A percentile compares a stretch with the other conserved stretches of the same genome.
Evolutionary conservation across 768 basidiomycete genomes (phyloP).

Genomic region (Suillus plorans): DNA sequence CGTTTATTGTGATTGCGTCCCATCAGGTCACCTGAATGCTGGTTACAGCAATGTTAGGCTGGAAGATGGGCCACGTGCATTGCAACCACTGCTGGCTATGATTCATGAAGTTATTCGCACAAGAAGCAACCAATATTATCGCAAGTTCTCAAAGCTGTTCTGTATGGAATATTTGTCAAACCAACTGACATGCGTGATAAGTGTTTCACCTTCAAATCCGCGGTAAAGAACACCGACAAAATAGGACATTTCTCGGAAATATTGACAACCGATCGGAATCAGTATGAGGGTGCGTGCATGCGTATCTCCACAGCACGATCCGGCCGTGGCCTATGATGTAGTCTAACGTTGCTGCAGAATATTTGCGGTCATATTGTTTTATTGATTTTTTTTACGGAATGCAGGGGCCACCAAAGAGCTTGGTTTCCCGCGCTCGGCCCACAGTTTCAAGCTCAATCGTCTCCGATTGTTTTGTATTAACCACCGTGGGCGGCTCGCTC

Average conservation of each 20-base stretch:
- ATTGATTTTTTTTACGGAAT: conserved; percentile 3
- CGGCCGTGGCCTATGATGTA: neutral
- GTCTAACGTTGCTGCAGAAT: neutral
- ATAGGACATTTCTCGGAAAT: neutral
- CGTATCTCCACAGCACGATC: neutral
- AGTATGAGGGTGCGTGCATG: neutral
- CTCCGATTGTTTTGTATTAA: conserved; percentile 1
- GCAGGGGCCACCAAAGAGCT: neutral
- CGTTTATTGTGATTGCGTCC: conserved; percentile 1
- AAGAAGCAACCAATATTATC: neutral
- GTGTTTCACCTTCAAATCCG: neutral
- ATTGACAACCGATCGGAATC: neutral
- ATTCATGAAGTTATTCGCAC: conserved; percentile 4
- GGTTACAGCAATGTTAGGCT: neutral
- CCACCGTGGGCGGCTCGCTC: neutral
- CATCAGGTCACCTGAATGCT: neutral
- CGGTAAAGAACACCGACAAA: neutral
- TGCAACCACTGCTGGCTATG: neutral
- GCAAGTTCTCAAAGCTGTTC: neutral
- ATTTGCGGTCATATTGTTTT: neutral
- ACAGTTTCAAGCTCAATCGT: conserved; percentile 2
- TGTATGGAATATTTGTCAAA: neutral
- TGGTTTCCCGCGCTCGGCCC: conserved; percentile 1
- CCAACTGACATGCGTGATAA: neutral
- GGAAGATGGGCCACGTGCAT: neutral